Conservation (phyloP, 176 grass and related monocot genomes). For the Dendrocalamus sinicus region DNA sequence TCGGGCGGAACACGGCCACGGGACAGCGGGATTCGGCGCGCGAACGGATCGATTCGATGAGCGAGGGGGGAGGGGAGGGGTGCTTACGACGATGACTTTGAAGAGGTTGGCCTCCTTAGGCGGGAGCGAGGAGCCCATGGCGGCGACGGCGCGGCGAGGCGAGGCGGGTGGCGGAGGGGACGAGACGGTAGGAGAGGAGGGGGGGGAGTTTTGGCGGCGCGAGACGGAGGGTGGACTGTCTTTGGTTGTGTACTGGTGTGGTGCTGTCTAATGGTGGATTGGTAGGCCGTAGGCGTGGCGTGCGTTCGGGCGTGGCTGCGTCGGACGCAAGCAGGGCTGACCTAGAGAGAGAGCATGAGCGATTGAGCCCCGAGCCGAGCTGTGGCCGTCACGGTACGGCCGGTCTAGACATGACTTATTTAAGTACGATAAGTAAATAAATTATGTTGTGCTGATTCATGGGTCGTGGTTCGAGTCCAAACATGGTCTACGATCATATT, state of each 20-base stretch:
- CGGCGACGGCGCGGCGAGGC: conserved; percentile 35
- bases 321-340: conserved; percentile 24
- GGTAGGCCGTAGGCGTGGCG: background rate
- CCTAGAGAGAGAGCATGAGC: background rate
- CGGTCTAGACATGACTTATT: too few species aligned
- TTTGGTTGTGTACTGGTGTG: conserved; percentile 31
- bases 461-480: too few species aligned
- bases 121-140: conserved; percentile 95
- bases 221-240: conserved; percentile 43
- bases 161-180: background rate
- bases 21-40: conserved; percentile 31
- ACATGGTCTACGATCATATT: too few species aligned
- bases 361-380: too few species aligned
- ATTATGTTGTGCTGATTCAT: too few species aligned
- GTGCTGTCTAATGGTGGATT: conserved; percentile 27
- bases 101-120: conserved; percentile 98
- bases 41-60: conserved; percentile 43
- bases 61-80: background rate
- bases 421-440: too few species aligned
- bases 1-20: conserved; percentile 29
- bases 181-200: conserved; percentile 1
- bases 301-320: conserved; percentile 38
- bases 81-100: conserved; percentile 99
- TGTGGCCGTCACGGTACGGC: too few species aligned
- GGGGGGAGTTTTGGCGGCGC: conserved; percentile 57